phyloP scores from a whole-genome alignment of 208 protist genomes.

The Crithidia thermophila region DNA sequence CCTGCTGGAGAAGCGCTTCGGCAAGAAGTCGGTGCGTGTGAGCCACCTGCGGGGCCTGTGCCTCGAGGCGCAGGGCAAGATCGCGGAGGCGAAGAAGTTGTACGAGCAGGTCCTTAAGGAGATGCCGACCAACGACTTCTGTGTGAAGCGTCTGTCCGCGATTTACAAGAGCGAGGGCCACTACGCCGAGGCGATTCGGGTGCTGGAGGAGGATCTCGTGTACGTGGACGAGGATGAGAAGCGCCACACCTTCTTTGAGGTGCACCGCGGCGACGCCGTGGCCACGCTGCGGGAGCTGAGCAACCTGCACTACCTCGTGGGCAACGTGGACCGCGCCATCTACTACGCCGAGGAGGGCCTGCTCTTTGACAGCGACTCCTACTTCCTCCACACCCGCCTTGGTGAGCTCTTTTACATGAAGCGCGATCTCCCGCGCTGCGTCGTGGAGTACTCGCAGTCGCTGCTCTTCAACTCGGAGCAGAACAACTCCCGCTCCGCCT shows the following conservation, averaged over 20 bases:
- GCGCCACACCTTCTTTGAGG: conserved; percentile 63
- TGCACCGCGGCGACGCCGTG: conserved; percentile 59
- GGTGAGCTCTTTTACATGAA: conserved; percentile 78
- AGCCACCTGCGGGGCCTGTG: conserved; percentile 75
- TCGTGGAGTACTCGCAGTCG: conserved; percentile 78
- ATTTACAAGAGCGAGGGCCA: conserved; percentile 78
- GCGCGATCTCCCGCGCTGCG: conserved; percentile 54
- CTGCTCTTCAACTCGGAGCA: conserved; percentile 65
- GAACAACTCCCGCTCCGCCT: conserved; percentile 83
- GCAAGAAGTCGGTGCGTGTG: conserved; percentile 69
- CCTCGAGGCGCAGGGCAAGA: conserved; percentile 71
- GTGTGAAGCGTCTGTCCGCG: conserved; percentile 66
- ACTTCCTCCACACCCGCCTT: conserved; percentile 65
- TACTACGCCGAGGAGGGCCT: conserved; percentile 78
- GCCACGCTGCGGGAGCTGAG: conserved; percentile 63
- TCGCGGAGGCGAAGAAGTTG: conserved; percentile 53
- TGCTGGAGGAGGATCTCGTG: conserved; percentile 67
- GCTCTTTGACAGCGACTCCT: conserved; percentile 53
- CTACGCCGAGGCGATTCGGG: conserved; percentile 68
- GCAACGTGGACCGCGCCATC: conserved; percentile 54
- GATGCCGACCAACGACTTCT: conserved; percentile 62
- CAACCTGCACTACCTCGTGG: conserved; percentile 67
- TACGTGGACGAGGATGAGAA: conserved; percentile 75
- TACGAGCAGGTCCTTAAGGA: conserved; percentile 68
- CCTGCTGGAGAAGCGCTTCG: conserved; percentile 77